Evolutionary conservation across 2,329 filamentous ascomycete genomes (phyloP).

Genomic region (Claviceps fusiformis): DNA sequence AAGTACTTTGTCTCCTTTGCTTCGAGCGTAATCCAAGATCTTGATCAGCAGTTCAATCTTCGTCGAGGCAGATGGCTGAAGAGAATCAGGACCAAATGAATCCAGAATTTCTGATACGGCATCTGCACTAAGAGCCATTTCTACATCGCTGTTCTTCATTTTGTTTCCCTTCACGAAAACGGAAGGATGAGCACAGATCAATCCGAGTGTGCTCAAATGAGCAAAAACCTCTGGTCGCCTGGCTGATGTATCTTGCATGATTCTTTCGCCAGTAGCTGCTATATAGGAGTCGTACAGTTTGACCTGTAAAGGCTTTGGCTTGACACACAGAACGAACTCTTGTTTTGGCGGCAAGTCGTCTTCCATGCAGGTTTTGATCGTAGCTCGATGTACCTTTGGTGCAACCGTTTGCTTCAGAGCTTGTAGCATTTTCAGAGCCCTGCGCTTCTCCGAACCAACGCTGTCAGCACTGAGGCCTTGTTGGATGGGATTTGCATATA

Average conservation of each 20-base stretch:
- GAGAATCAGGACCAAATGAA: constrained; percentile 26
- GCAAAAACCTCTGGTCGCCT: constrained; percentile 20
- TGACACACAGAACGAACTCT: constrained; percentile 69
- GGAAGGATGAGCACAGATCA: constrained; percentile 40
- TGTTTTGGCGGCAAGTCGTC: constrained; percentile 58
- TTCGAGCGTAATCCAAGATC: constrained; percentile 54
- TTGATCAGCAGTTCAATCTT: constrained; percentile 54
- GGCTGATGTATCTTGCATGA: neutral
- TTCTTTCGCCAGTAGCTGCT: constrained; percentile 6
- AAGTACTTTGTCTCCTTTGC: constrained; percentile 57
- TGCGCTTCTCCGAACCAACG: constrained; percentile 36
- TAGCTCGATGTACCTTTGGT: constrained; percentile 66
- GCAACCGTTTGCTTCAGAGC: constrained; percentile 58
- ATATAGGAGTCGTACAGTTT: constrained; percentile 44
- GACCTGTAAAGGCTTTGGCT: constrained; percentile 52
- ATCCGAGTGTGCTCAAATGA: constrained; percentile 23
- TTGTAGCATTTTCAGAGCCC: constrained; percentile 51
- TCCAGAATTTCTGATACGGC: constrained; percentile 18
- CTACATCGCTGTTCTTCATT: constrained; percentile 2
- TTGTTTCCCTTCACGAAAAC: constrained; percentile 23
- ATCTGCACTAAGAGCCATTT: constrained; percentile 11
- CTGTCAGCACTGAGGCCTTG: constrained; percentile 58
- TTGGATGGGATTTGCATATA: constrained; percentile 63
- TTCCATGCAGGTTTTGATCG: constrained; percentile 49
- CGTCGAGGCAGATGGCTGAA: constrained; percentile 43